Base-by-base conservation (phyloP, 805 yeast genomes). In the Candida xyloterini region DNA sequence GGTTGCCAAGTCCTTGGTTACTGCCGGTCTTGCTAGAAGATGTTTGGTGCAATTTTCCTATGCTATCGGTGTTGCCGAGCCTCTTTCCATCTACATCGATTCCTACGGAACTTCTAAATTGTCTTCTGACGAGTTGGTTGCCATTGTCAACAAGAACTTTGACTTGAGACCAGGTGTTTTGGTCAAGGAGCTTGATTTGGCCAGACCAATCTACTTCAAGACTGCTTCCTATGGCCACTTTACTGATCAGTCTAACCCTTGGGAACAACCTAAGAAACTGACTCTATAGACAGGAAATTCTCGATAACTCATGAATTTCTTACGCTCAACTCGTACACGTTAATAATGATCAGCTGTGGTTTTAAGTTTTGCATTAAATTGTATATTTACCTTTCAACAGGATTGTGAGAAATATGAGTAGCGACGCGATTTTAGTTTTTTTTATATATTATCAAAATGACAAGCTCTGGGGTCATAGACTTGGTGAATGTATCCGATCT, bases 61-160 rank as follows among this genome's bases (percentile, higher is more conserved):
- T 71, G 99, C 99, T 66, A 93, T 93, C 67, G 99, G 99, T 86
- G 97, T 93, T 60, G 98, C 99, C 59, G 98, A 93, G 75, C 99
- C 99, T 64, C 81, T 93, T 67, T 88, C 96, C 44, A 85, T 93
- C 70, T 84, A 88, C 70, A 97, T 93, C 59, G 98, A 93, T 73
- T 84, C 97, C 51, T 93, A 93, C 73, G 99, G 99, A 66, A 93
- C 99, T 55, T 90, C 97, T 57, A 79, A 86, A 70, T 77, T 83
- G 77, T 66, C 91, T 43, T 84, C 93, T 53, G 86, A 78, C 41
- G 91, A 93, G 76, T 81, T 93, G 64, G 97, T 91, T 51, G 85
- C 73, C 51, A 88, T 93, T 67, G 84, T 93, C 73, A 76, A 79
- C 68, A 81, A 85, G 73, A 93, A 93, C 85, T 93, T 93, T 63